phyloP scores from a whole-genome alignment of 768 basidiomycete species.

The Podaxis mareebaensis region DNA sequence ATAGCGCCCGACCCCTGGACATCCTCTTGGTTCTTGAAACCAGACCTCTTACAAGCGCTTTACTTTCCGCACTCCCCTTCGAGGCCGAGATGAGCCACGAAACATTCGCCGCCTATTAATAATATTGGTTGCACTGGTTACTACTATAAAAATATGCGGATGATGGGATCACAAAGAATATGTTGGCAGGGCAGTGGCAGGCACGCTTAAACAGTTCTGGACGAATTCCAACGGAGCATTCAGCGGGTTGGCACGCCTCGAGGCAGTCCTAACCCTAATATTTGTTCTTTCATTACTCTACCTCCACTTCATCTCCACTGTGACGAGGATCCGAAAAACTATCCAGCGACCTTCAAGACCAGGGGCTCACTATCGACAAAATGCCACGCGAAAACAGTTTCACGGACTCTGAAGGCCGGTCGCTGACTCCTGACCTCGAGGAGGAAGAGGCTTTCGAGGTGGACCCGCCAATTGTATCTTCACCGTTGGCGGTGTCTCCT shows the following conservation, averaged over 20 bases:
- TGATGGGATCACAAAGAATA: conserved; percentile 6
- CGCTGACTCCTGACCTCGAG: conserved; percentile 64
- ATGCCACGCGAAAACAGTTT: conserved; percentile 74
- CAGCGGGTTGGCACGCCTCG: not conserved
- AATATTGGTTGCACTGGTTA: not conserved
- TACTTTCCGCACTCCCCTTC: too few relatives aligned
- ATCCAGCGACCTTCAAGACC: too few relatives aligned
- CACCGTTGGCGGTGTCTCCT: not conserved
- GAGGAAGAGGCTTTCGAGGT: conserved; percentile 32
- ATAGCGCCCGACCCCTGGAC: too few relatives aligned
- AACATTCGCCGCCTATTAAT: not conserved
- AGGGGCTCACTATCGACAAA: not conserved
- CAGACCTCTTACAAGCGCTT: too few relatives aligned
- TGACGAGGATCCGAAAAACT: too few relatives aligned
- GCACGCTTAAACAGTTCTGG: not conserved
- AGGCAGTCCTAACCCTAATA: not conserved
- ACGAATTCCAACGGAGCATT: not conserved
- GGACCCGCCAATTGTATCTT: not conserved
- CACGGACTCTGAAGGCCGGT: conserved; percentile 64
- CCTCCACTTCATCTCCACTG: too few relatives aligned
- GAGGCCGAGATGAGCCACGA: too few relatives aligned
- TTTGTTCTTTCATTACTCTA: not conserved
- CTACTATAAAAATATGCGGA: not conserved
- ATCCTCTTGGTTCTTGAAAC: too few relatives aligned
- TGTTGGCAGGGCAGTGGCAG: not conserved